These are phyloP conservation scores for Botrytis cinerea DNA, from an alignment of 2,329 filamentous ascomycete species.

Conservation along the genomic window DNA sequence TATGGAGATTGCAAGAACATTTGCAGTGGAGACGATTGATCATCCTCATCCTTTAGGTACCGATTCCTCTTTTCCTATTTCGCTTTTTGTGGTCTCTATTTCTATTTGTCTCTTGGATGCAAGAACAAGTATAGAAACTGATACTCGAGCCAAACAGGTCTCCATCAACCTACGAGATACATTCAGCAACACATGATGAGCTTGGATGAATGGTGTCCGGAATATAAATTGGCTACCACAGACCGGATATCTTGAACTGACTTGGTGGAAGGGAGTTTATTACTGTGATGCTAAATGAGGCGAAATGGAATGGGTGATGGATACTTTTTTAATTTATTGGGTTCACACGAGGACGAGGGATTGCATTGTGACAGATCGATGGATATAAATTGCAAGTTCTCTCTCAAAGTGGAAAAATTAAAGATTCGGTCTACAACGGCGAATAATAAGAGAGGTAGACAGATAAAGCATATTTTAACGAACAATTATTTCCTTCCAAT, in stretches of 20 bases:
- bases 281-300: neutral
- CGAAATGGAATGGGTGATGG: neutral
- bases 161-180: conserved; percentile 39
- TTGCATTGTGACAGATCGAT: neutral
- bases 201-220: conserved; percentile 38
- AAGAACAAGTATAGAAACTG: neutral
- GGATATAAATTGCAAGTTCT: neutral
- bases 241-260: conserved; percentile 13
- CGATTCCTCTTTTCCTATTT: neutral
- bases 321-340: neutral
- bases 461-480: neutral
- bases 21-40: conserved; percentile 40
- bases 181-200: conserved; percentile 30
- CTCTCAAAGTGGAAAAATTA: neutral
- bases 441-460: neutral
- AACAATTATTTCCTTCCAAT: neutral
- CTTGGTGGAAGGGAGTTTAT: neutral
- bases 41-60: conserved; percentile 40
- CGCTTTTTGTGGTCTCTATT: neutral
- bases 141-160: conserved; percentile 4
- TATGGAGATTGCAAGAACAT: conserved; percentile 40
- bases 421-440: neutral
- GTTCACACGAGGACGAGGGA: too few species aligned
- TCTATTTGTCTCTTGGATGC: neutral
- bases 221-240: conserved; percentile 32